phyloP scores from a whole-genome alignment of 2,329 filamentous ascomycete genomes.

The Trematosphaeria pertusa region DNA sequence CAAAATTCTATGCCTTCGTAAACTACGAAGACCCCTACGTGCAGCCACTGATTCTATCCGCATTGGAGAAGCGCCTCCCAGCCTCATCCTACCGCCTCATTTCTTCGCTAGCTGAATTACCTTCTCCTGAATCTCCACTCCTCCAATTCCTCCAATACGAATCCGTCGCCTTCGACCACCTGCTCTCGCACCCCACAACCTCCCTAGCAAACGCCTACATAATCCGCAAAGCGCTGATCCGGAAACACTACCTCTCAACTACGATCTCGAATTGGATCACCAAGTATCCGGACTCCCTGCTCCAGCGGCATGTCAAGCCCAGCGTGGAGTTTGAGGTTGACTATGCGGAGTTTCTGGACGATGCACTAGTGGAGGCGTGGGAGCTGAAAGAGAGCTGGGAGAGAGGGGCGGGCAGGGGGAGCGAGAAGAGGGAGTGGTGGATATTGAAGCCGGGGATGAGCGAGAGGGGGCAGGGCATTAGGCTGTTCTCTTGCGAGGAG shows the following conservation, averaged over 20 bases:
- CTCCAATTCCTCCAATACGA: constrained; percentile 91
- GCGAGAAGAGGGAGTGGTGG: constrained; percentile 78
- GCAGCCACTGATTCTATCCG: constrained; percentile 79
- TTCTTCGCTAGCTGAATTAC: constrained; percentile 57
- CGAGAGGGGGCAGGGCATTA: constrained; percentile 91
- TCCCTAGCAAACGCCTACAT: constrained; percentile 87
- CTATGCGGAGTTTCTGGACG: constrained; percentile 95
- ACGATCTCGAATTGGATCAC: constrained; percentile 85
- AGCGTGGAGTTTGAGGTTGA: constrained; percentile 92
- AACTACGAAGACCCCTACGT: constrained; percentile 90
- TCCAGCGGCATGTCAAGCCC: constrained; percentile 75
- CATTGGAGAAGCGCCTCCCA: constrained; percentile 70
- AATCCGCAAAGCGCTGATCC: constrained; percentile 93
- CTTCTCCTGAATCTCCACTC: constrained; percentile 56
- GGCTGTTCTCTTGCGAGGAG: constrained; percentile 83
- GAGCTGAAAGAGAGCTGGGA: constrained; percentile 82
- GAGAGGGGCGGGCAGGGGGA: constrained; percentile 51
- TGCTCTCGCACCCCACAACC: constrained; percentile 66
- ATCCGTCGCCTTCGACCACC: constrained; percentile 80
- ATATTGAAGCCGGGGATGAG: constrained; percentile 98
- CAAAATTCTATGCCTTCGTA: constrained; percentile 78
- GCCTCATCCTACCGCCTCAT: constrained; percentile 63
- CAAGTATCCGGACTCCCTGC: constrained; percentile 76
- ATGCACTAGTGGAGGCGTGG: constrained; percentile 87
- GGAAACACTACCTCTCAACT: constrained; percentile 90